Conservation (phyloP, 441 rosid genomes). For the Geranium incanum region DNA sequence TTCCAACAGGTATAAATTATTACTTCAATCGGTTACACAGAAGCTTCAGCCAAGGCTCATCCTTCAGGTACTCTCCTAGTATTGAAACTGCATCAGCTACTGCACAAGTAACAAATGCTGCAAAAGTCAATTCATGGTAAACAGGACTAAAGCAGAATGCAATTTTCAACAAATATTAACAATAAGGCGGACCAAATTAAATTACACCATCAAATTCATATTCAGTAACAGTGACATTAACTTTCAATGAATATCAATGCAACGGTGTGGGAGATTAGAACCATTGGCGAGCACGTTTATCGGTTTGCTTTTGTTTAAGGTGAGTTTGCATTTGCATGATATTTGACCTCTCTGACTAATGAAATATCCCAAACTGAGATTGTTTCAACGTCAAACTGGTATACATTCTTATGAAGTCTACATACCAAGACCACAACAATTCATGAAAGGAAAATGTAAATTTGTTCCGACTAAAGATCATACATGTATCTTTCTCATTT, state of each 20-base stretch:
- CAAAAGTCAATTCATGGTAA: background rate
- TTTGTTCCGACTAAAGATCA: slow-evolving; percentile 11
- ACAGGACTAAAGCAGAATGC: too few relatives aligned
- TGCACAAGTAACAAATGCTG: slow-evolving; percentile 27
- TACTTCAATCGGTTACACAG: slow-evolving; percentile 60
- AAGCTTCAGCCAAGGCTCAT: slow-evolving; percentile 78
- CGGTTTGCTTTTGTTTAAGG: too few relatives aligned
- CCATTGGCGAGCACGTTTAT: too few relatives aligned
- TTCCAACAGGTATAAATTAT: background rate
- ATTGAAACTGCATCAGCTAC: slow-evolving; percentile 64
- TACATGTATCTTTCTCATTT: slow-evolving; percentile 67
- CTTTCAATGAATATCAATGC: too few relatives aligned
- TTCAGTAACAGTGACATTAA: too few relatives aligned
- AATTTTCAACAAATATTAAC: background rate
- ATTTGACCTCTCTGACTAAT: too few relatives aligned
- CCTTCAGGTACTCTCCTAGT: slow-evolving; percentile 69
- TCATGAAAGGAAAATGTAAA: slow-evolving; percentile 4
- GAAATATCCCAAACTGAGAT: too few relatives aligned
- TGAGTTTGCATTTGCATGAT: too few relatives aligned
- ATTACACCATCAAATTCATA: too few relatives aligned
- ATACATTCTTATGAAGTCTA: background rate
- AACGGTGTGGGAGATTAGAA: too few relatives aligned
- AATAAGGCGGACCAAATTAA: too few relatives aligned
- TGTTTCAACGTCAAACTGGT: background rate
- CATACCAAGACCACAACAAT: background rate